These are phyloP conservation scores for Citrus glauca DNA, from an alignment of 345 rosid species.

Conservation along the genomic window DNA sequence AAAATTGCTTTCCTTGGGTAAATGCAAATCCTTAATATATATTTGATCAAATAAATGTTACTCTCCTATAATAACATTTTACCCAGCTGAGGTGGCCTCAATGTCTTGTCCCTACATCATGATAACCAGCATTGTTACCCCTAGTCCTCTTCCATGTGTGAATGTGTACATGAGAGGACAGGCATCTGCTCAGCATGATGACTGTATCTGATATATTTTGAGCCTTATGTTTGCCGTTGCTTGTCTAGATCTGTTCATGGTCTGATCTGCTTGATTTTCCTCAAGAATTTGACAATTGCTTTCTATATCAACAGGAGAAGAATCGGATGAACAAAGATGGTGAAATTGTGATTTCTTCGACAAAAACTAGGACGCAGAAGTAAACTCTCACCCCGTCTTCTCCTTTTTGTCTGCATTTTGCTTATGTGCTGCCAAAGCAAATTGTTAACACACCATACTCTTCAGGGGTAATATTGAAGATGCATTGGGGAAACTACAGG, in stretches of 20 bases:
- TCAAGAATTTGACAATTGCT: not conserved
- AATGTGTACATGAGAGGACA: not conserved
- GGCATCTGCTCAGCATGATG: not conserved
- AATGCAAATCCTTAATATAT: not conserved
- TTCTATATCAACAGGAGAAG: constrained; percentile 64
- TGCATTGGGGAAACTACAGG: constrained; percentile 88
- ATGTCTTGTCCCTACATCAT: not conserved
- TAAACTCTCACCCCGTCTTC: constrained; percentile 22
- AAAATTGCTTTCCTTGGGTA: not conserved
- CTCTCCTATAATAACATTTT: not conserved
- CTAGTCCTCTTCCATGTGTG: not conserved
- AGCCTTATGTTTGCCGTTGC: not conserved
- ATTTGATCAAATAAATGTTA: not conserved
- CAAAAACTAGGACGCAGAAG: constrained; percentile 93
- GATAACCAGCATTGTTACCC: not conserved
- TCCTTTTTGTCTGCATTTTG: not conserved
- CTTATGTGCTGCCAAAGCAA: not conserved
- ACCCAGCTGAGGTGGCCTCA: not conserved
- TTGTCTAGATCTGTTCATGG: constrained; percentile 1
- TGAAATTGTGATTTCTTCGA: constrained; percentile 90
- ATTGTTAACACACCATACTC: constrained; percentile 15
- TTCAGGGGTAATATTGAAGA: constrained; percentile 91
- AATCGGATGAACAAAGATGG: constrained; percentile 97
- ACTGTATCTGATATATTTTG: not conserved
- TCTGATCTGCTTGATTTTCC: constrained; percentile 8